Evolutionary conservation across 2,329 filamentous ascomycete genomes (phyloP), one percentile per base, ranked within the genome.

Genomic region (Echinosphaeria canescens): DNA sequence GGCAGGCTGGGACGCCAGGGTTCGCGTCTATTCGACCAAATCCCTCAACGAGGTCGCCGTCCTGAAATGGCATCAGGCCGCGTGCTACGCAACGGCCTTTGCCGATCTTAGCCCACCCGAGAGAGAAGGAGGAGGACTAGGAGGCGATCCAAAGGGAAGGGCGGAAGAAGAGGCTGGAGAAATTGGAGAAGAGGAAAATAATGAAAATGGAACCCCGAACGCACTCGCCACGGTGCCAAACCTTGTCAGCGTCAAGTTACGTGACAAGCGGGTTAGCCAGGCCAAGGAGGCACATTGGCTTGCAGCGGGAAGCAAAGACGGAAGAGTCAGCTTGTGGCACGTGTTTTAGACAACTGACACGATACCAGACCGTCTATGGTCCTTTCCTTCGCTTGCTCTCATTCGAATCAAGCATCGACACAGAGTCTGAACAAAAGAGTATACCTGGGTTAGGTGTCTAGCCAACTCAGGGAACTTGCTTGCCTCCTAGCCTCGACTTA

Each of bases 251-350:
- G 28, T 60, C 30, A 58, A 50, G 3, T 66, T 81, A 26, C 74
- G 67, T 31, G 62, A 70, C 19, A 62, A 67, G 34, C 57, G 79
- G 29, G 54, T 68, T 13, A 53, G 53, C 19, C 70, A 68, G 37
- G 72, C 75, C 9, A 70, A 64, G 39, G 56, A 54, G 27, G 75
- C 74, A 14, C 85, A 95, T 47, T 95, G 85, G 84, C 47, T 95
- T 27, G 88, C 75, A 12, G 80, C 70, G 2, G 88, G 88, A 2
- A 76, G 79, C 29, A 98, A 95, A 46, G 88, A 95, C 51, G 88
- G 85, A 12, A 92, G 90, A 46, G 68, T 95, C 34, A 91, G 81
- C 42, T 53, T 98, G 37, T 98, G 88, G 88, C 80, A 93, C 51
- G 71, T 95, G 31, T 98, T 88, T 46, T 84, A n/a, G n/a, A n/a